These are phyloP conservation scores for Haplosporangium sp. DNA, from an alignment of 371 early-diverging fungal genomes.

Conservation along the genomic window DNA sequence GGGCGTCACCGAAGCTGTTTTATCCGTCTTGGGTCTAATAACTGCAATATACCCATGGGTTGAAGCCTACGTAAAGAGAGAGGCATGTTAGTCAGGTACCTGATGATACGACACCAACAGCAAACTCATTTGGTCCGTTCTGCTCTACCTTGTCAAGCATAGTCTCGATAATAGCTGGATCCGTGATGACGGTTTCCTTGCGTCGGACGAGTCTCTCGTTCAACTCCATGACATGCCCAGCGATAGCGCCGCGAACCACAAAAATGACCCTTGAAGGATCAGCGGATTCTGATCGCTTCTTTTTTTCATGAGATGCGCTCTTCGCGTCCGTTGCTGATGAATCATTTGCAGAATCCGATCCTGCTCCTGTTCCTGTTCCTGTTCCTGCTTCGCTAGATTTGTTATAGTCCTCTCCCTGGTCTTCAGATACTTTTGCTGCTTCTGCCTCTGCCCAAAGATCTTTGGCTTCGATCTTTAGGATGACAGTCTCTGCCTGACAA, in stretches of 20 bases:
- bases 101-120: neutral
- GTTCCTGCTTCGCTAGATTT: too few relatives aligned
- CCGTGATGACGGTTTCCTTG: slow-evolving; percentile 13
- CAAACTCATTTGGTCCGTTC: neutral
- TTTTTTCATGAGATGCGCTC: neutral
- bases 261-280: slow-evolving; percentile 39
- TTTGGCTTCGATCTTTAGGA: slow-evolving; percentile 37
- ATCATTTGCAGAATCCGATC: neutral
- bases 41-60: slow-evolving; percentile 53
- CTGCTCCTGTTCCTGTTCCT: slow-evolving; percentile 7
- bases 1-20: slow-evolving; percentile 2
- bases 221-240: slow-evolving; percentile 42
- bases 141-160: slow-evolving; percentile 40
- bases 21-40: slow-evolving; percentile 42
- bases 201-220: slow-evolving; percentile 35
- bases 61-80: slow-evolving; percentile 22
- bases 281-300: slow-evolving; percentile 18
- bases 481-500: slow-evolving; percentile 31
- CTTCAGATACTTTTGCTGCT: neutral
- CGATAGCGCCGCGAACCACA: slow-evolving; percentile 31
- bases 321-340: slow-evolving; percentile 1
- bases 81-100: neutral
- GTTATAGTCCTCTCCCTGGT: too few relatives aligned
- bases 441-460: slow-evolving; percentile 13
- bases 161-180: slow-evolving; percentile 28